These are phyloP conservation scores for Escallonia rubra DNA, from an alignment of 129 eudicot genomes.

Conservation along the genomic window DNA sequence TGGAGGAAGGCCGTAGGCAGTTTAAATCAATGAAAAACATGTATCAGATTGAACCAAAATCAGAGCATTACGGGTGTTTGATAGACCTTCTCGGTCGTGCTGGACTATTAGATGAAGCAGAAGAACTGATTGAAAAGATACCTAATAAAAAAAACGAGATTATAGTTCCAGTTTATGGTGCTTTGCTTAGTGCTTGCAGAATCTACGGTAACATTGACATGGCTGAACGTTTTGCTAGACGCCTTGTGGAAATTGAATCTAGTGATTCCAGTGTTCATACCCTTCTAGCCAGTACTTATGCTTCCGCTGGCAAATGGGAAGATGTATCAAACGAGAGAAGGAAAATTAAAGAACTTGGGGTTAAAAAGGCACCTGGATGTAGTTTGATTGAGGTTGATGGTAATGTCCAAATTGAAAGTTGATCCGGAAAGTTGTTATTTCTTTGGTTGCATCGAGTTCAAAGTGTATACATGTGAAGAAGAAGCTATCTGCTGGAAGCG, in stretches of 20 bases:
- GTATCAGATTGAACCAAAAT: conserved; percentile 49
- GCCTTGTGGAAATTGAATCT: conserved; percentile 37
- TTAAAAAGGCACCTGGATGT: conserved; percentile 62
- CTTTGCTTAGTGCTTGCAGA: conserved; percentile 73
- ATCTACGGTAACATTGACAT: conserved; percentile 53
- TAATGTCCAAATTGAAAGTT: conserved; percentile 7
- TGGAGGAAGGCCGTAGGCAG: conserved; percentile 54
- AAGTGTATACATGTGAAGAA: too few species aligned
- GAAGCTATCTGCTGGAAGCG: too few species aligned
- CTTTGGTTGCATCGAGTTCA: too few species aligned
- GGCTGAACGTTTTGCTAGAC: conserved; percentile 52
- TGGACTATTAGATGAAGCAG: conserved; percentile 60
- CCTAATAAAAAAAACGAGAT: conserved; percentile 31
- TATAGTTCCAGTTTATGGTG: conserved; percentile 56
- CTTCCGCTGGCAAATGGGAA: conserved; percentile 62
- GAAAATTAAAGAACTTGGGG: conserved; percentile 34
- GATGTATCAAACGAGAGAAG: conserved; percentile 49
- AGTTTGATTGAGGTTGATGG: conserved; percentile 54
- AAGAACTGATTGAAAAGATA: conserved; percentile 34
- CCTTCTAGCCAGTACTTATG: conserved; percentile 56
- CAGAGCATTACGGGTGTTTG: conserved; percentile 61
- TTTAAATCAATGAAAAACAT: conserved; percentile 44
- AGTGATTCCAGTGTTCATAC: conserved; percentile 53
- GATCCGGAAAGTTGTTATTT: too few species aligned
- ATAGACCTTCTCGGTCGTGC: conserved; percentile 71